Evolutionary conservation across 1,284 basidiomycete genomes (phyloP).

Genomic region (Pholiota adiposa): DNA sequence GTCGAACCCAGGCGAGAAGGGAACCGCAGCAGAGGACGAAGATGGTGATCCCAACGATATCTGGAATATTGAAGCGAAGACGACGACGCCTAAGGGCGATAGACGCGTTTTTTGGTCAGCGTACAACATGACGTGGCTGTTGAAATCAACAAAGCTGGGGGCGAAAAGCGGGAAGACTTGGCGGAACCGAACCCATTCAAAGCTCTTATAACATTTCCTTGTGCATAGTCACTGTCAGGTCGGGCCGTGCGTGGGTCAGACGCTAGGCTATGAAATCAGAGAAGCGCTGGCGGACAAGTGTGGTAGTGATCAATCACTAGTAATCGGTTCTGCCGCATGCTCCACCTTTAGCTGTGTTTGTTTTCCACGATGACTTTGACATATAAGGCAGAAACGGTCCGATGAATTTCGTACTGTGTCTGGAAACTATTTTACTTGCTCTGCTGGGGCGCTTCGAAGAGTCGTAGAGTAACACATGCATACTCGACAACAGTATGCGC

Average conservation of each 20-base stretch:
- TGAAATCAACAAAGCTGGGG: background rate
- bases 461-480: no score
- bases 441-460: no score
- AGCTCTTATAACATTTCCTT: background rate
- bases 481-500: no score
- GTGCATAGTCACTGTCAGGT: background rate
- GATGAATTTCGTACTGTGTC: no score
- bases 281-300: background rate
- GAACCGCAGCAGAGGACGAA: constrained; percentile 19
- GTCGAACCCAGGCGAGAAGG: constrained; percentile 44
- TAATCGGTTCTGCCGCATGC: background rate
- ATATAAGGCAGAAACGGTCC: no score
- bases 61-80: background rate
- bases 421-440: no score
- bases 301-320: background rate
- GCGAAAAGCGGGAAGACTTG: background rate
- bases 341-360: background rate
- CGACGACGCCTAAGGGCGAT: background rate
- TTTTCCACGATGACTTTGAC: no score
- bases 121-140: background rate
- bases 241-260: background rate
- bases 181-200: background rate
- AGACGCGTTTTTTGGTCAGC: background rate
- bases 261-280: background rate
- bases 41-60: background rate